Evolutionary conservation across 2,329 filamentous ascomycete species (phyloP).

Genomic region (Paraphaeosphaeria minitans): DNA sequence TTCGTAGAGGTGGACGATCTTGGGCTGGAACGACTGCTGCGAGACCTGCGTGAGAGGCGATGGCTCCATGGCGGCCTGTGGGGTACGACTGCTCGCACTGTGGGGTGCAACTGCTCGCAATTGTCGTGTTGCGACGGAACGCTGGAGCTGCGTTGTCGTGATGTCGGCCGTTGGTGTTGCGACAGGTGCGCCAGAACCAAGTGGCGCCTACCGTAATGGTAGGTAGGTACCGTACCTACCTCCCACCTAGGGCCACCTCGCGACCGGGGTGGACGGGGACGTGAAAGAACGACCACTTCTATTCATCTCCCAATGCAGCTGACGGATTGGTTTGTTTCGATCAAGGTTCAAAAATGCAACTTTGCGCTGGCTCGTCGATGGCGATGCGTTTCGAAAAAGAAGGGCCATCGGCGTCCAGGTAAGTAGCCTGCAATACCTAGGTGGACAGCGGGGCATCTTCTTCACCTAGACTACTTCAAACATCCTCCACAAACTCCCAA

Average conservation of each 20-base stretch:
- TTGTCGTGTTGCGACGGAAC: neutral
- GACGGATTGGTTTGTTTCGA: neutral
- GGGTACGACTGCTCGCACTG: too few relatives aligned
- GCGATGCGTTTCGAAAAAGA: neutral
- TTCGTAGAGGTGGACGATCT: slow-evolving; percentile 90
- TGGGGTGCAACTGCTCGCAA: neutral
- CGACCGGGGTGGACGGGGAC: slow-evolving; percentile 10
- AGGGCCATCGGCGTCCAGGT: neutral
- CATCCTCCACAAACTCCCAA: too few relatives aligned
- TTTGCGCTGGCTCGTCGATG: neutral
- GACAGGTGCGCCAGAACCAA: slow-evolving; percentile 13
- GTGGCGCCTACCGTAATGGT: too few relatives aligned
- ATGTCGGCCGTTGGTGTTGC: neutral
- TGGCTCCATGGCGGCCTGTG: slow-evolving; percentile 74
- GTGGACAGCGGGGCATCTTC: neutral
- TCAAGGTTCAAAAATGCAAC: neutral
- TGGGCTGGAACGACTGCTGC: slow-evolving; percentile 89
- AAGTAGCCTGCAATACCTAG: neutral
- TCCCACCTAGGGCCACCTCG: slow-evolving; percentile 15
- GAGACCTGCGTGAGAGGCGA: slow-evolving; percentile 93
- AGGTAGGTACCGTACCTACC: too few relatives aligned
- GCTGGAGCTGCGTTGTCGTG: slow-evolving; percentile 6
- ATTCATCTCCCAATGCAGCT: slow-evolving; percentile 8
- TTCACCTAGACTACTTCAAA: too few relatives aligned
- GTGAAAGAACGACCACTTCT: slow-evolving; percentile 11